These are phyloP conservation scores for Clonostachys rosea DNA, from an alignment of 2,329 filamentous ascomycete species.

Conservation along the genomic window DNA sequence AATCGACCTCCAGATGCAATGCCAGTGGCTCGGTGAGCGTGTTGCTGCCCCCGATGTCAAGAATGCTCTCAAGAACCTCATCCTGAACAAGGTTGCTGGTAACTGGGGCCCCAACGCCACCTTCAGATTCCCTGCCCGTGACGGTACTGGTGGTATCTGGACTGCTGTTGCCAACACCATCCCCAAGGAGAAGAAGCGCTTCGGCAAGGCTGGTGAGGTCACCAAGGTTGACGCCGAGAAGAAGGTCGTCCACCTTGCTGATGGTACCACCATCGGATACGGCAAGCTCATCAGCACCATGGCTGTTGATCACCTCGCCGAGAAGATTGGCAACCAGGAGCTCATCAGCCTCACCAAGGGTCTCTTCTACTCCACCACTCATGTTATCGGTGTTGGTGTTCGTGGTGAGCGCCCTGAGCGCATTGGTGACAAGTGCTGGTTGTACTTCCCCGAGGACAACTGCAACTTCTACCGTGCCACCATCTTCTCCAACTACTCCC, in stretches of 20 bases:
- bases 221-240: conserved; percentile 80
- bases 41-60: conserved; percentile 96
- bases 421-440: conserved; percentile 99
- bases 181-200: conserved; percentile 85
- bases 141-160: conserved; percentile 98
- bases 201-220: conserved; percentile 81
- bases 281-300: conserved; percentile 93
- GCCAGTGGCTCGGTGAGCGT: conserved; percentile 95
- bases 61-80: conserved; percentile 86
- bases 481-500: conserved; percentile 99
- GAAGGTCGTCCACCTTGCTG: conserved; percentile 76
- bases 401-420: conserved; percentile 87
- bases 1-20: conserved; percentile 76
- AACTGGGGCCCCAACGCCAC: conserved; percentile 98
- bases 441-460: conserved; percentile 99
- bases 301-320: conserved; percentile 84
- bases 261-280: conserved; percentile 87
- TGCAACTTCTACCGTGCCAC: conserved; percentile 99
- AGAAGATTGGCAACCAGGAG: conserved; percentile 84
- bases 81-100: conserved; percentile 91
- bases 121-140: conserved; percentile 94
- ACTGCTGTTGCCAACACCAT: conserved; percentile 92
- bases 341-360: conserved; percentile 80
- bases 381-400: conserved; percentile 94
- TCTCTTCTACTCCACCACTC: conserved; percentile 94